phyloP scores from a whole-genome alignment of 2,329 filamentous ascomycete genomes.

The Intubia oerlemansii region DNA sequence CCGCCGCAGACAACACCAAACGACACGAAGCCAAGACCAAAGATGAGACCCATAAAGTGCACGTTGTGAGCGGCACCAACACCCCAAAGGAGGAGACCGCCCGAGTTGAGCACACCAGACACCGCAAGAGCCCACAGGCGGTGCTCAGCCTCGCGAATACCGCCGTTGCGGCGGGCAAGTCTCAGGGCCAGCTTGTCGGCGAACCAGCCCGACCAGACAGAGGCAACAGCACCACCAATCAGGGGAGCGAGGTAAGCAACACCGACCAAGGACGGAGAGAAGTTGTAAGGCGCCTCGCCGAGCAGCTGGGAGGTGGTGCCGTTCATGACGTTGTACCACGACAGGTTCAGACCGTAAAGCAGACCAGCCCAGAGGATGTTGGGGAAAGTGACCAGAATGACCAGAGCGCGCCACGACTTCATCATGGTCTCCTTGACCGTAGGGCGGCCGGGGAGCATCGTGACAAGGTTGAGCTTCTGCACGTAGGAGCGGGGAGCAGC shows the following conservation, averaged over 20 bases:
- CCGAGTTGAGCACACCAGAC: constrained; percentile 10
- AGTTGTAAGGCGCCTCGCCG: constrained; percentile 9
- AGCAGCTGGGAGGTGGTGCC: constrained; percentile 9
- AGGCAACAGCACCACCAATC: constrained; percentile 8
- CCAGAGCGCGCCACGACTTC: not conserved
- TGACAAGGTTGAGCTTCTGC: constrained; percentile 2
- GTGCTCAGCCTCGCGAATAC: constrained; percentile 14
- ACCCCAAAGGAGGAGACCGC: constrained; percentile 24
- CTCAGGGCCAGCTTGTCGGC: constrained; percentile 9
- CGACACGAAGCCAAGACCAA: constrained; percentile 19
- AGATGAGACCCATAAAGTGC: constrained; percentile 20
- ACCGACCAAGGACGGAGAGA: constrained; percentile 7
- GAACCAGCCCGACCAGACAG: constrained; percentile 8
- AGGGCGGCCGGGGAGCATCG: constrained; percentile 7
- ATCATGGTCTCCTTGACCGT: constrained; percentile 9
- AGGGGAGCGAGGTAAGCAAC: constrained; percentile 8
- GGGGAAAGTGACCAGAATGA: constrained; percentile 5
- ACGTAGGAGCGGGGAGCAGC: not conserved
- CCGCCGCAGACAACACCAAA: constrained; percentile 18
- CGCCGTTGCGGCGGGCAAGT: constrained; percentile 19
- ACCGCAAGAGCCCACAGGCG: constrained; percentile 11
- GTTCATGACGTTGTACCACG: constrained; percentile 12
- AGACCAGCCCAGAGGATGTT: constrained; percentile 8
- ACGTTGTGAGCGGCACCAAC: constrained; percentile 20
- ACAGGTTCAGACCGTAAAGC: constrained; percentile 11